Conservation (phyloP, 768 basidiomycete species). For the Sarcomyxa edulis region DNA sequence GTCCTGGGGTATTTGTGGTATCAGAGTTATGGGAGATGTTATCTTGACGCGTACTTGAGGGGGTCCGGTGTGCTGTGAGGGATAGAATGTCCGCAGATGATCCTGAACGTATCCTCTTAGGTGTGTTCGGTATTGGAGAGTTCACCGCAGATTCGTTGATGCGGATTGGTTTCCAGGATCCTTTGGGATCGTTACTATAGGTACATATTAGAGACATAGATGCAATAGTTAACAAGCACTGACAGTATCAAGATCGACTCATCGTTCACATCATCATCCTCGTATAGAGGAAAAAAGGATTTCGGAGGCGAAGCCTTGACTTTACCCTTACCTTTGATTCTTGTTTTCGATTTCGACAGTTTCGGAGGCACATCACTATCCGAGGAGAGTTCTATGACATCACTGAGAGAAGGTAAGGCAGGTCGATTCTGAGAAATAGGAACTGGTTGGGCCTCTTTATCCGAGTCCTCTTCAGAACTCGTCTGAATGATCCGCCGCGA, state of each 20-base stretch:
- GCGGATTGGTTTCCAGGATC: conserved; percentile 40
- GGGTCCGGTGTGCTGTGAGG: too few relatives aligned
- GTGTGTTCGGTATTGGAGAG: conserved; percentile 4
- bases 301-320: not conserved
- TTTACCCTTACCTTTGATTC: not conserved
- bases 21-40: conserved; percentile 6
- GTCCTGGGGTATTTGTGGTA: not conserved
- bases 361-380: conserved; percentile 1
- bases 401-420: too few relatives aligned
- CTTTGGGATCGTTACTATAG: conserved; percentile 43
- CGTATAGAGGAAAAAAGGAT: conserved; percentile 16
- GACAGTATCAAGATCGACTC: conserved; percentile 34
- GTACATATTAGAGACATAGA: not conserved
- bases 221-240: conserved; percentile 12
- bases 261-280: conserved; percentile 28
- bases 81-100: too few relatives aligned
- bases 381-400: conserved; percentile 21
- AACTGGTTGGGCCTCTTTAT: conserved; percentile 14
- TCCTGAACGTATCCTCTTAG: conserved; percentile 5
- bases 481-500: conserved; percentile 29
- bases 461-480: conserved; percentile 20
- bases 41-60: conserved; percentile 1
- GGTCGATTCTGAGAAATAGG: not conserved
- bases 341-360: conserved; percentile 6
- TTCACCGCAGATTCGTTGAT: conserved; percentile 7